These are phyloP conservation scores for Arabidopsis arenosa DNA, from an alignment of 345 rosid genomes.

Conservation along the genomic window DNA sequence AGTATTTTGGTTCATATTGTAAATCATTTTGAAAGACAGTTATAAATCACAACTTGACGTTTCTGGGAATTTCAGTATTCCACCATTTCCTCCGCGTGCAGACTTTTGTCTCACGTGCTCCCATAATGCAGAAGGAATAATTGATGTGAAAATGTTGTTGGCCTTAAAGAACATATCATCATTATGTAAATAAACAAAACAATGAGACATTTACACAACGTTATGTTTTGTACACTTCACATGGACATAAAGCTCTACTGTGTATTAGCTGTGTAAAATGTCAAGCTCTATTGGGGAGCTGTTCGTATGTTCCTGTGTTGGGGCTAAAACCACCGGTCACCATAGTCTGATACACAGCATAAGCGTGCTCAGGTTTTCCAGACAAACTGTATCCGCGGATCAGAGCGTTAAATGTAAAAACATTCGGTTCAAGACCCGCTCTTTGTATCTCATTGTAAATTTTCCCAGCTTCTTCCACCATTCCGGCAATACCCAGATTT, in stretches of 20 bases:
- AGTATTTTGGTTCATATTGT: constrained; percentile 29
- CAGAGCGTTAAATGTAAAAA: constrained; percentile 85
- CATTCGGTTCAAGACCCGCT: constrained; percentile 77
- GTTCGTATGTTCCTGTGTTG: constrained; percentile 80
- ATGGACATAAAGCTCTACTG: constrained; percentile 29
- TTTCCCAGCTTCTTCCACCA: constrained; percentile 69
- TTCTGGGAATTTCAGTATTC: constrained; percentile 17
- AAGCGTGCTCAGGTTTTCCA: constrained; percentile 71
- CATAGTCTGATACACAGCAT: constrained; percentile 79
- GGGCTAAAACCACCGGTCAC: constrained; percentile 84
- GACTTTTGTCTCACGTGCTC: constrained; percentile 28
- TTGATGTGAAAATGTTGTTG: constrained; percentile 25
- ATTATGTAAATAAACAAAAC: constrained; percentile 34
- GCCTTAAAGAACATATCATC: constrained; percentile 27
- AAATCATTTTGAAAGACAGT: constrained; percentile 35
- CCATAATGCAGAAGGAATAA: constrained; percentile 30
- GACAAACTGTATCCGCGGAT: constrained; percentile 76
- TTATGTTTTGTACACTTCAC: constrained; percentile 42
- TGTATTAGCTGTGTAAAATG: constrained; percentile 32
- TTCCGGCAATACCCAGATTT: constrained; percentile 65
- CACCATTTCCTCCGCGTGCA: not conserved
- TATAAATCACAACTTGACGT: constrained; percentile 11
- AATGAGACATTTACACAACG: constrained; percentile 43
- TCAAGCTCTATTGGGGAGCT: constrained; percentile 70
- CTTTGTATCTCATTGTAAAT: constrained; percentile 65